Percentiles rank a stretch among this genome's conserved stretches.
Conservation (phyloP, 1,284 basidiomycete species). For the Takashimella tepidaria region DNA sequence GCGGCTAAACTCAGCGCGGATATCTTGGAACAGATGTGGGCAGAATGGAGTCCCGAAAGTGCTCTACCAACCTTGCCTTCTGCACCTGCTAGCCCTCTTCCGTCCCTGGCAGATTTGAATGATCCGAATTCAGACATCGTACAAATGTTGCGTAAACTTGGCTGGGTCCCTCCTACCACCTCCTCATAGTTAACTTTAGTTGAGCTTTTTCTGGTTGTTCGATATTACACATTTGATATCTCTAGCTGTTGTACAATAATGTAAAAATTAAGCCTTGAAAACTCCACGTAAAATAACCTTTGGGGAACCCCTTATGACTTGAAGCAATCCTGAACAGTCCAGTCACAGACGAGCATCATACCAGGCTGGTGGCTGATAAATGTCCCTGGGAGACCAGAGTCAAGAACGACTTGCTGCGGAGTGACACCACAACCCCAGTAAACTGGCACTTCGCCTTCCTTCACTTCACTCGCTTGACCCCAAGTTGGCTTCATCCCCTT, state of each 20-base stretch:
- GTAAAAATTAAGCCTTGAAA: too few relatives aligned
- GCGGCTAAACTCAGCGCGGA: background rate
- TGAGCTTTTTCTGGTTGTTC: too few relatives aligned
- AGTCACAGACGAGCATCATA: background rate
- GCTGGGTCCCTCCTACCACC: conserved; percentile 1
- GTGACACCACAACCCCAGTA: conserved; percentile 43
- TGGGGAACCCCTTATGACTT: too few relatives aligned
- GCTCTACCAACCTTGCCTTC: background rate
- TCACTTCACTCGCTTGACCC: conserved; percentile 23
- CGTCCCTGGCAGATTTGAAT: background rate
- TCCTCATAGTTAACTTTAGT: background rate
- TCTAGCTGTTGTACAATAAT: too few relatives aligned
- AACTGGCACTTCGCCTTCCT: conserved; percentile 35
- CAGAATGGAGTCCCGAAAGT: background rate
- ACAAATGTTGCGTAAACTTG: background rate
- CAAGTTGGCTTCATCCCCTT: conserved; percentile 21
- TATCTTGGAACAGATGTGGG: background rate
- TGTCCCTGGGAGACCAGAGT: background rate
- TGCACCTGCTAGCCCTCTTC: background rate
- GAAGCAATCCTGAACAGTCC: background rate
- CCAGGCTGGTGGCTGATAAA: background rate
- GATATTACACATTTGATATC: too few relatives aligned
- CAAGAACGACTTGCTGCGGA: conserved; percentile 31
- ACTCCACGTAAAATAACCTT: too few relatives aligned
- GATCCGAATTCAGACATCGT: conserved; percentile 2